These are phyloP conservation scores for Brassica juncea DNA, from an alignment of 345 rosid genomes.

Conservation along the genomic window DNA sequence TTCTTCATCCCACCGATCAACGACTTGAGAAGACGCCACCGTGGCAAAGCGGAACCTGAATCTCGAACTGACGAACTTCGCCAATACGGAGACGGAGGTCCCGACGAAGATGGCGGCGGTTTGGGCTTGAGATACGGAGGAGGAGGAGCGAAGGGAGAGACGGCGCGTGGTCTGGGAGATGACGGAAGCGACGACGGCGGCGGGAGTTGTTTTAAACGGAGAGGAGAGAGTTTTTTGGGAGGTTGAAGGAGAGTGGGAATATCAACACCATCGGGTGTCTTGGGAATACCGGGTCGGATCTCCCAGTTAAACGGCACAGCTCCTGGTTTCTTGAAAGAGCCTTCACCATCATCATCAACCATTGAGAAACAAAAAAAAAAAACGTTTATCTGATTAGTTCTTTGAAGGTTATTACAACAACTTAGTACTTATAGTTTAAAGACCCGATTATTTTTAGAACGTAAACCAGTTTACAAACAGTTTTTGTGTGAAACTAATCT, in stretches of 20 bases:
- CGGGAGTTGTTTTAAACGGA: neutral
- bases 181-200: neutral
- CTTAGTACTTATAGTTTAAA: slow-evolving; percentile 7
- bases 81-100: slow-evolving; percentile 26
- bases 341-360: slow-evolving; percentile 45
- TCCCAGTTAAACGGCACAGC: slow-evolving; percentile 91
- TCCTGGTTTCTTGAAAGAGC: slow-evolving; percentile 69
- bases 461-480: slow-evolving; percentile 11
- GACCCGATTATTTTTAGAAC: slow-evolving; percentile 27
- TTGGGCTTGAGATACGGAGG: slow-evolving; percentile 16
- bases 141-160: slow-evolving; percentile 37
- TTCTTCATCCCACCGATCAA: slow-evolving; percentile 25
- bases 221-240: slow-evolving; percentile 24
- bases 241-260: slow-evolving; percentile 18
- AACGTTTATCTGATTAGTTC: slow-evolving; percentile 6
- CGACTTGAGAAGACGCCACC: slow-evolving; percentile 27
- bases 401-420: slow-evolving; percentile 1
- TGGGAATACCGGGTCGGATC: slow-evolving; percentile 89
- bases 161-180: neutral
- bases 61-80: slow-evolving; percentile 16
- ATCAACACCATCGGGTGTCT: slow-evolving; percentile 33
- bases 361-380: neutral
- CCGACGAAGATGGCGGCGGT: slow-evolving; percentile 1
- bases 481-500: slow-evolving; percentile 1
- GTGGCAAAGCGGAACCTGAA: neutral